These are phyloP conservation scores for Thelonectria rubi DNA, from an alignment of 2,329 filamentous ascomycete genomes.

Conservation along the genomic window DNA sequence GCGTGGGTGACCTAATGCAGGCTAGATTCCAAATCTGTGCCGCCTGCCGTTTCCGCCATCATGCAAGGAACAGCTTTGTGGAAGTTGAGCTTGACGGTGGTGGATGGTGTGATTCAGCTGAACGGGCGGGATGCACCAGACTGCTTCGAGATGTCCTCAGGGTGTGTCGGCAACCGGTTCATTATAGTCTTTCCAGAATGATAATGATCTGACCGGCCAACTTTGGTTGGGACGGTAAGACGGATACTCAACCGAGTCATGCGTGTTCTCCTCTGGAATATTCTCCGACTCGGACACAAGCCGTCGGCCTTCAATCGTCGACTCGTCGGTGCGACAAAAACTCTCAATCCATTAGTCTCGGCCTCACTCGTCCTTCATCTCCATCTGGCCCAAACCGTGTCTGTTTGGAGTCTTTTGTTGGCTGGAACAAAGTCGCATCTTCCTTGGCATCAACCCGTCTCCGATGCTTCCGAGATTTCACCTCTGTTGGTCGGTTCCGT, in stretches of 20 bases:
- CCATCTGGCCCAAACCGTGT: not conserved
- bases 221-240: not conserved
- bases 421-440: not conserved
- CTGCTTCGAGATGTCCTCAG: too few species aligned
- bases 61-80: too few species aligned
- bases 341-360: not conserved
- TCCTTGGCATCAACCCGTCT: not conserved
- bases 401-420: not conserved
- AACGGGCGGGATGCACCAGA: too few species aligned
- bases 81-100: too few species aligned
- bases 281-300: not conserved
- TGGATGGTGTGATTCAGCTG: too few species aligned
- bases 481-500: not conserved
- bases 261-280: not conserved
- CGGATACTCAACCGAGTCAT: not conserved
- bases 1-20: too few species aligned
- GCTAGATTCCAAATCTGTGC: too few species aligned
- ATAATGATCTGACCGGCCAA: not conserved
- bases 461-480: not conserved
- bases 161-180: too few species aligned
- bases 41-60: too few species aligned
- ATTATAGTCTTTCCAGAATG: not conserved
- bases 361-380: not conserved
- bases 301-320: not conserved
- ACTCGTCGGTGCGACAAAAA: not conserved